Evolutionary conservation across 108 stramenopile genomes (phyloP).

Genomic region (Cyclotella cryptica): DNA sequence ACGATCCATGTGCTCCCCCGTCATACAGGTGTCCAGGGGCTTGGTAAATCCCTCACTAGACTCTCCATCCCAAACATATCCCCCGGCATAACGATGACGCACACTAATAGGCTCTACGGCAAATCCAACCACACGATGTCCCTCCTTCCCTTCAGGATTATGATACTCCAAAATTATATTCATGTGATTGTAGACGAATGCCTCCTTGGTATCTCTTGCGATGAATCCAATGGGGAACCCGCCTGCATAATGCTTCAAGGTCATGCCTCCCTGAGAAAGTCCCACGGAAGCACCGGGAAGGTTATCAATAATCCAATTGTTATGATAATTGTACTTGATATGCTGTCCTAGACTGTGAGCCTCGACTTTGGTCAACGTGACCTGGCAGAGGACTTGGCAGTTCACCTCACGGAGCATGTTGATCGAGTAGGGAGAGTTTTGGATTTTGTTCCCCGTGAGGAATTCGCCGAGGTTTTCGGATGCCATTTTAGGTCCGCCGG

Average conservation of each 20-base stretch:
- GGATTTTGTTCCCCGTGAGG: conserved; percentile 97
- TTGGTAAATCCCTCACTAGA: conserved; percentile 66
- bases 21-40: conserved; percentile 72
- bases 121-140: conserved; percentile 95
- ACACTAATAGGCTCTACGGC: conserved; percentile 94
- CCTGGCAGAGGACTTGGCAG: conserved; percentile 81
- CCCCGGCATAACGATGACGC: conserved; percentile 78
- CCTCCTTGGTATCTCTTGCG: conserved; percentile 57
- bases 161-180: conserved; percentile 94
- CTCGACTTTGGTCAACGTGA: conserved; percentile 60
- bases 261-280: conserved; percentile 51
- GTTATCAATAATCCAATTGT: conserved; percentile 99
- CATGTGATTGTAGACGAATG: conserved; percentile 95
- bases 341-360: conserved; percentile 68
- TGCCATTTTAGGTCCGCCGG: conserved; percentile 88
- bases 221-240: conserved; percentile 95
- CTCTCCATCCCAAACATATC: conserved; percentile 81
- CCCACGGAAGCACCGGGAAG: conserved; percentile 92
- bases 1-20: conserved; percentile 53
- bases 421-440: conserved; percentile 93
- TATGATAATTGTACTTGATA: conserved; percentile 91
- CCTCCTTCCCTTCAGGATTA: conserved; percentile 77
- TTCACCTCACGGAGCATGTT: conserved; percentile 90
- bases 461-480: conserved; percentile 92
- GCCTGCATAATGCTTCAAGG: conserved; percentile 84